Evolutionary conservation across 2,329 filamentous ascomycete genomes (phyloP).

Genomic region (Botrytis elliptica): DNA sequence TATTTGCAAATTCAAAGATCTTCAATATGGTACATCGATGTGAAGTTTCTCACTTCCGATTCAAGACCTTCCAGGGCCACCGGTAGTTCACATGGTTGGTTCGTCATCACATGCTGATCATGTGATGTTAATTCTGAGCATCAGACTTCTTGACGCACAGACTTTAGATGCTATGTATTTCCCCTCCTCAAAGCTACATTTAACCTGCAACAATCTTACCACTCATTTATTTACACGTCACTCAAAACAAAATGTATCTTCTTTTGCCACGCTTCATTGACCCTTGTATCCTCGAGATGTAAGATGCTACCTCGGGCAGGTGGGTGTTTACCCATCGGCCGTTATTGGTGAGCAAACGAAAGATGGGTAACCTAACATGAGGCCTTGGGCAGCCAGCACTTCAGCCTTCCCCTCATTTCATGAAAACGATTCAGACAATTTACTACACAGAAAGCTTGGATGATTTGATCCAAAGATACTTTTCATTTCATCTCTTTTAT

Average conservation of each 20-base stretch:
- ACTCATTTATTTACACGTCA: not conserved
- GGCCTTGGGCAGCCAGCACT: not conserved
- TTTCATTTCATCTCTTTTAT: not conserved
- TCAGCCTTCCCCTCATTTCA: not conserved
- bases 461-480: not conserved
- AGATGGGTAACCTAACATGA: not conserved
- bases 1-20: too few relatives aligned
- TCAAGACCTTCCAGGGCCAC: too few relatives aligned
- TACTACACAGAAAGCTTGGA: not conserved
- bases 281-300: not conserved
- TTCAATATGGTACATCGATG: too few relatives aligned
- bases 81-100: too few relatives aligned
- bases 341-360: not conserved
- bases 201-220: rapidly evolving
- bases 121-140: too few relatives aligned
- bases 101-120: too few relatives aligned
- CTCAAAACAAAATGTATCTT: not conserved
- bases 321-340: too few relatives aligned
- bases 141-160: too few relatives aligned
- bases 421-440: not conserved
- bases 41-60: too few relatives aligned
- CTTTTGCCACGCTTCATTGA: not conserved
- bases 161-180: too few relatives aligned
- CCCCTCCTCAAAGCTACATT: not conserved
- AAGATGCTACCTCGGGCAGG: not conserved